Evolutionary conservation across 305 asterid genomes (phyloP), one percentile per base, ranked within the genome.

Genomic region (Solanum hybrid): DNA sequence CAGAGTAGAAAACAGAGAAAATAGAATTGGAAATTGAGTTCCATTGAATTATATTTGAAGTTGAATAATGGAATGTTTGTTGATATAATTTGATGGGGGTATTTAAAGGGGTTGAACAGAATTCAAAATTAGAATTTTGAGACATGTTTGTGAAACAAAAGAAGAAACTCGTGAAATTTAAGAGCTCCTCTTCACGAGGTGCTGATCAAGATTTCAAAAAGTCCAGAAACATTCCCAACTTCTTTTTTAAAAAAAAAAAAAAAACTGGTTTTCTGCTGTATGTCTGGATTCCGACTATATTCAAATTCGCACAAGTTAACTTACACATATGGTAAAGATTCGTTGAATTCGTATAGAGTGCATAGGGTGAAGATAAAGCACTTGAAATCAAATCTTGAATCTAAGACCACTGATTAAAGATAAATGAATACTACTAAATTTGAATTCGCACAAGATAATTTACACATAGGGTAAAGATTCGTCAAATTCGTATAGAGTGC

Each of bases 101-200:
- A 95, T 96, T 94, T 96, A 96, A 93, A 93, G 97, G 92, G n/a
- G 89, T 16, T 77, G 90, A 22, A 85, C 89, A 90, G 90, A 86
- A 87, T 82, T 73, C 90, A 80, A 90, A 89, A 87, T 14, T 40
- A 80, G 79, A 79, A 37, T 34, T 32, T 10, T 81, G 90, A 91
- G 88, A 75, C 91, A 80, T 76, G 90, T 89, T 73, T 90, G 89
- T 91, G 93, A 87, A 89, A 89, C 69, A 90, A 90, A 86, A 91
- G 92, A 91, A 88, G 93, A 92, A 93, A 97, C 98, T 94, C 98
- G 98, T 96, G 99, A 95, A 92, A 90, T 90, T 88, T 89, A 92
- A 92, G 98, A 94, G 99, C 96, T 94, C 93, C 92, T 87, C 94
- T 90, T 97, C 99, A 96, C 99, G 99, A 94, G 99, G 92, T 90